Evolutionary conservation across 176 grass and related monocot species (phyloP).

Genomic region (Raddia guianensis): DNA sequence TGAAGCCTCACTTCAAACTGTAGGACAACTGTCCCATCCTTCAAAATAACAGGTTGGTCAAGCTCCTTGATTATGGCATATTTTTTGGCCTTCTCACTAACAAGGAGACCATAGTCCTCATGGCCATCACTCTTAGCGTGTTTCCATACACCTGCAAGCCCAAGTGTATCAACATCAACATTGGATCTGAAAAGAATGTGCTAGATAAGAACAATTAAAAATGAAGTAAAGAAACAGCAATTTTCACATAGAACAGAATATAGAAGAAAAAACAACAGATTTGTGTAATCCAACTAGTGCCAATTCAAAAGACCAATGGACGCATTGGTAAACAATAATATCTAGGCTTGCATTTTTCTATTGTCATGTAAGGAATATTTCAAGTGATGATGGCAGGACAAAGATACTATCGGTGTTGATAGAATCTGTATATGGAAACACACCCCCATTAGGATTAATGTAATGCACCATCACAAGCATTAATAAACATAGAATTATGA

Average conservation of each 20-base stretch:
- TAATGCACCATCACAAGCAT: neutral
- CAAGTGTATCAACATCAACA: slow-evolving; percentile 1
- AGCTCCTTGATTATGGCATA: slow-evolving; percentile 96
- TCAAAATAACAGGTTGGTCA: slow-evolving; percentile 62
- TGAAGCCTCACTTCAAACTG: slow-evolving; percentile 93
- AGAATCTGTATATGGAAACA: neutral
- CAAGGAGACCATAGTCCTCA: slow-evolving; percentile 90
- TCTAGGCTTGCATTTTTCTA: neutral
- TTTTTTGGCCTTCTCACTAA: slow-evolving; percentile 81
- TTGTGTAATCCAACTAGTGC: neutral
- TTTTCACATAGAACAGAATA: neutral
- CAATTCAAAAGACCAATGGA: neutral
- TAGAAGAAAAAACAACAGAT: neutral
- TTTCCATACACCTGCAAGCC: slow-evolving; percentile 79
- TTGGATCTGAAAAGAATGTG: neutral
- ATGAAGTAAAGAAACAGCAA: neutral
- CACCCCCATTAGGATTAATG: neutral
- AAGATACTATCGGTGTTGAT: neutral
- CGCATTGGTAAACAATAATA: neutral
- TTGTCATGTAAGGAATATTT: neutral
- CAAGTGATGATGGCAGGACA: neutral
- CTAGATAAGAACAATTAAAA: neutral
- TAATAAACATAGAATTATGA: neutral
- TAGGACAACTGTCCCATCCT: slow-evolving; percentile 73
- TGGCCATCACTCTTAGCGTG: slow-evolving; percentile 91